Base-by-base conservation (phyloP, 2,329 filamentous ascomycete species). In the Arthroderma uncinatum region DNA sequence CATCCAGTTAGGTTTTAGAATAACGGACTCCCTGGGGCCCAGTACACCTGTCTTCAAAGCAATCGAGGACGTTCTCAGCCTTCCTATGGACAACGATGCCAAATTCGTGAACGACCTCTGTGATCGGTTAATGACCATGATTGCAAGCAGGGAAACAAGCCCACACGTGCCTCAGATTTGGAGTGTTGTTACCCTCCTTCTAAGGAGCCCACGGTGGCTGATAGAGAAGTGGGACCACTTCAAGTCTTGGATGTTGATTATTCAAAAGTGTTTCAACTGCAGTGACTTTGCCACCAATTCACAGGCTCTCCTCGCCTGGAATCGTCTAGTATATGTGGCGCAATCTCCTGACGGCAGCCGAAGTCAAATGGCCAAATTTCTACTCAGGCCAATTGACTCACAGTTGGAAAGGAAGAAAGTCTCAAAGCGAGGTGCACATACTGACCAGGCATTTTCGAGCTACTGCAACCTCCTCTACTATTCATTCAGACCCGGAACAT, bases 391-490 rank as follows among this genome's bases (percentile, higher is more conserved):
- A 0, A 78, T 91, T 12, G 72, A 78, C 10, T 82, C 78, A 57
- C 88, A 87, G 64, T 75, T 92, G 62, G 83, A 82, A 65, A 81
- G 85, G 34, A 84, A 82, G 62, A 78, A 79, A 42, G 76, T 70
- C 10, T 79, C 81, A 34, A 77, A 76, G 57, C 54, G 64, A 12
- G 74, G 64, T 58, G 60, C 70, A 64, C 54, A 68, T 60, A 61
- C 65, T 16, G 82, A 82, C 64, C 74, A 81, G 44, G 78, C 85
- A 6, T 79, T 92, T 40, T 83, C 83, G 10, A 87, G 86, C 56
- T 83, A 94, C 57, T 87, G 86, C 70, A 89, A 85, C 57, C 77
- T 97, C 0, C 80, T 89, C 9, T 95, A 95, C 69, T 95, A 94
- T 67, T 77, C 84, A 2, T 83, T 95, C 65, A 84, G 83, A 57